Evolutionary conservation across 345 rosid species (phyloP), one percentile per base, ranked within the genome.

Genomic region (Balakata baccata): DNA sequence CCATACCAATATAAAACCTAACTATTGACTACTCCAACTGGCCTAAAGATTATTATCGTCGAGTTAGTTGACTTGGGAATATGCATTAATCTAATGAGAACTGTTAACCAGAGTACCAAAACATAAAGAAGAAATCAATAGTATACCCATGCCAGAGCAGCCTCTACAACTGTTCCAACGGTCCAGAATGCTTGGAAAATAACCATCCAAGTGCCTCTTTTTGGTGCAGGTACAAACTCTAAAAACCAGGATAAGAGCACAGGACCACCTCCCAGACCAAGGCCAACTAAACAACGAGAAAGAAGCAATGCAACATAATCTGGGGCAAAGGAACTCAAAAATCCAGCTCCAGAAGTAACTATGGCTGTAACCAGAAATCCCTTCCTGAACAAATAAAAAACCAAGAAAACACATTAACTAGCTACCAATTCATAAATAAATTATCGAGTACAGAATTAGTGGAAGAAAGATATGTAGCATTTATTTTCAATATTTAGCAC

Each of bases 251-350:
- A 84, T 25, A 79, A 83, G 56, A 94, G 94, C 60, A 94, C 98
- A 78, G 89, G 98, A 49, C 94, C 98, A 39, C 98, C 97, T 79
- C 98, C 98, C 72, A 94, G 68, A 45, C 98, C 98, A 64, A 94
- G 84, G 75, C 98, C 98, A 74, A 94, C 97, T 47, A 94, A 81
- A 77, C 87, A 86, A 29, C 98, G 93, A 46, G 87, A 81, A 76
- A 82, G 68, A 74, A 92, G 53, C 77, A 94, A 76, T 25, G 81
- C 75, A 68, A 47, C 62, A 77, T 92, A 94, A 79, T 85, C 92
- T 7, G 91, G 93, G 70, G 97, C 66, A 57, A 94, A 86, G 10
- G 96, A 81, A 80, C 98, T 94, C 66, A 94, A 72, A 75, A 92
- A 81, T 74, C 98, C 98, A 75, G 97, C 92, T 60, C 59, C 82